Percentiles rank a stretch among this genome's conserved stretches.
phyloP scores from a whole-genome alignment of 345 rosid species.

The Cardiospermum halicacabum region DNA sequence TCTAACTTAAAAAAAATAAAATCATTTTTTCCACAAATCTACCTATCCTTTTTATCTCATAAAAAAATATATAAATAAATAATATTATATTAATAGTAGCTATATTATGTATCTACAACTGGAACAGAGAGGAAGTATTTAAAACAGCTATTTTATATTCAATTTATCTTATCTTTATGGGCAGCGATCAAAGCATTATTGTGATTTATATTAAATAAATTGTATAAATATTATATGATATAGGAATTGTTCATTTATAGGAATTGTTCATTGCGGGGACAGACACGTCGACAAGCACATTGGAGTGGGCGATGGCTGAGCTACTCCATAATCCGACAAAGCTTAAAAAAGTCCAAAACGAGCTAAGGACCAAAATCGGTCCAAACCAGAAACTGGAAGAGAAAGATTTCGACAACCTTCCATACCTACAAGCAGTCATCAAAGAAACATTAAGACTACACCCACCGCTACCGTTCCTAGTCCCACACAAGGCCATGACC shows the following conservation, averaged over 20 bases:
- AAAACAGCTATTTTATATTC: too few relatives aligned
- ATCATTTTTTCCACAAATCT: too few relatives aligned
- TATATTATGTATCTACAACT: too few relatives aligned
- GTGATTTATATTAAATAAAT: too few relatives aligned
- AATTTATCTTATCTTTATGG: too few relatives aligned
- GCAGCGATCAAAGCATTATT: too few relatives aligned
- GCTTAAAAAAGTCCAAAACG: constrained; percentile 46
- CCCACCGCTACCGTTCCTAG: constrained; percentile 72
- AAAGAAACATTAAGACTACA: constrained; percentile 76
- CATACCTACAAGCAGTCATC: constrained; percentile 60
- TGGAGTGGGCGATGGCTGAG: constrained; percentile 91
- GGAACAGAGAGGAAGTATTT: too few relatives aligned
- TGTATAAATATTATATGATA: background rate
- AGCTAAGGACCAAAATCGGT: constrained; percentile 37
- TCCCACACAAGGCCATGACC: constrained; percentile 78
- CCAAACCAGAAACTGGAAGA: constrained; percentile 44
- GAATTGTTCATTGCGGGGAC: constrained; percentile 88
- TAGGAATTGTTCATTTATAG: constrained; percentile 66
- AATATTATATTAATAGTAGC: too few relatives aligned
- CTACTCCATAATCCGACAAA: constrained; percentile 42
- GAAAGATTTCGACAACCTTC: constrained; percentile 48
- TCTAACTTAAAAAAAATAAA: too few relatives aligned
- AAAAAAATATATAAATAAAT: too few relatives aligned
- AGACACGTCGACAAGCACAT: constrained; percentile 79
- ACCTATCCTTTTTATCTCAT: too few relatives aligned